Evolutionary conservation across 208 protist species (phyloP).

Genomic region (Angomonas ambiguus): DNA sequence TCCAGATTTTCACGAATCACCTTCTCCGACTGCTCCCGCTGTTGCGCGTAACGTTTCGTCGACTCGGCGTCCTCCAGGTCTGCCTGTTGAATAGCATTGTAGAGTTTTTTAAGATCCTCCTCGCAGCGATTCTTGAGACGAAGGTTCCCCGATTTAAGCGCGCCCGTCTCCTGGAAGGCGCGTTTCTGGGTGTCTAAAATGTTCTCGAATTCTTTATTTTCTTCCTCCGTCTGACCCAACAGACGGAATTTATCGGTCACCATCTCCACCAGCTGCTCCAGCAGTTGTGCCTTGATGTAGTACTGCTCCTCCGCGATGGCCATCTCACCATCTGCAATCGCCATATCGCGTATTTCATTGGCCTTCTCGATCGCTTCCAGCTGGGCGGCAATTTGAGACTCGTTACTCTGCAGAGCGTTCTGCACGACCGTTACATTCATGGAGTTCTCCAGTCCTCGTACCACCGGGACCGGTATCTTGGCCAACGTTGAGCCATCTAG

Average conservation of each 20-base stretch:
- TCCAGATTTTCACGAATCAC: conserved; percentile 57
- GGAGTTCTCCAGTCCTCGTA: conserved; percentile 63
- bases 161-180: conserved; percentile 56
- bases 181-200: conserved; percentile 69
- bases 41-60: conserved; percentile 53
- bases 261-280: conserved; percentile 58
- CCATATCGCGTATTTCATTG: conserved; percentile 66
- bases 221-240: conserved; percentile 55
- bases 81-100: conserved; percentile 64
- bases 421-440: conserved; percentile 70
- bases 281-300: conserved; percentile 72
- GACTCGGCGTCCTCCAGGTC: conserved; percentile 69
- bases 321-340: conserved; percentile 71
- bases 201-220: conserved; percentile 54
- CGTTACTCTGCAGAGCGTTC: conserved; percentile 45
- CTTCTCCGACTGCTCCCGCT: conserved; percentile 60
- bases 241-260: conserved; percentile 64
- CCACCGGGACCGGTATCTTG: conserved; percentile 41
- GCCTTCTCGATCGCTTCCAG: conserved; percentile 48
- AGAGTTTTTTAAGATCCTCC: conserved; percentile 58
- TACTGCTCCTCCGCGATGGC: conserved; percentile 73
- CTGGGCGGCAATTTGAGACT: conserved; percentile 59
- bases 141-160: conserved; percentile 62
- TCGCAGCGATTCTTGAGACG: conserved; percentile 63
- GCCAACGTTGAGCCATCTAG: conserved; percentile 59